Base-by-base conservation (phyloP, 139 green algal species). In the Yamagishiella unicocca region DNA sequence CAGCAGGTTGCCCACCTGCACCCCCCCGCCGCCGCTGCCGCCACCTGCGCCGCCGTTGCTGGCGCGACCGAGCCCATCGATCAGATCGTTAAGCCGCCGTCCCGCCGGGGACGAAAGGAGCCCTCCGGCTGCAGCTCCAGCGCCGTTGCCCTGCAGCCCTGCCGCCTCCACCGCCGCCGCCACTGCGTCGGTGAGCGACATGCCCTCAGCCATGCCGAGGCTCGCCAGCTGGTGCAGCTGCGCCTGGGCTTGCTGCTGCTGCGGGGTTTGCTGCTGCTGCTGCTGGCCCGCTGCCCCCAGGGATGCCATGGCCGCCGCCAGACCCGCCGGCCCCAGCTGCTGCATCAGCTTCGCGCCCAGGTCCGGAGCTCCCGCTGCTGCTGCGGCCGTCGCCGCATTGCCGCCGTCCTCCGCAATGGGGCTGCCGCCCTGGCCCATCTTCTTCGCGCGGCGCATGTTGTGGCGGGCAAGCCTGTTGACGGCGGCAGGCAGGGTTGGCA, bases 401-500 rank as follows among this genome's bases (percentile, higher is more conserved):
- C 10, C 14, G 71, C 71, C 68, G 77, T 84, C 77, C 9, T 85
- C 79, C 4, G 27, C 40, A 10, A 46, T 27, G 14, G 62, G 40
- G 29, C 79, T 75, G 58, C 62, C 61, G 29, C 58, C 29, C 78
- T 84, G 78, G 0, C 79, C 79, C n/a, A 85, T 27, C 61, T 85
- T 85, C 61, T 85, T 85, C 6, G 79, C 79, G 2, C 79, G 79
- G 7, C 79, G 79, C 79, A 76, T 75, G 61, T 85, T 85, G 61
- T 85, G 79, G 0, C 79, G 61, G 2, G 79, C 79, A 6, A 85
- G n/a, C 79, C 79, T 85, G 79, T n/a, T n/a, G n/a, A n/a, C n/a
- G n/a, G n/a, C n/a, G n/a, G n/a, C n/a, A n/a, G n/a, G n/a, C n/a
- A n/a, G n/a, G n/a, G n/a, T n/a, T n/a, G n/a, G n/a, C n/a, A n/a